A percentile compares a stretch with the other conserved stretches of the same genome.
Evolutionary conservation across 495 filamentous ascomycete species (phyloP).

Genomic region (Xylaria venustula): DNA sequence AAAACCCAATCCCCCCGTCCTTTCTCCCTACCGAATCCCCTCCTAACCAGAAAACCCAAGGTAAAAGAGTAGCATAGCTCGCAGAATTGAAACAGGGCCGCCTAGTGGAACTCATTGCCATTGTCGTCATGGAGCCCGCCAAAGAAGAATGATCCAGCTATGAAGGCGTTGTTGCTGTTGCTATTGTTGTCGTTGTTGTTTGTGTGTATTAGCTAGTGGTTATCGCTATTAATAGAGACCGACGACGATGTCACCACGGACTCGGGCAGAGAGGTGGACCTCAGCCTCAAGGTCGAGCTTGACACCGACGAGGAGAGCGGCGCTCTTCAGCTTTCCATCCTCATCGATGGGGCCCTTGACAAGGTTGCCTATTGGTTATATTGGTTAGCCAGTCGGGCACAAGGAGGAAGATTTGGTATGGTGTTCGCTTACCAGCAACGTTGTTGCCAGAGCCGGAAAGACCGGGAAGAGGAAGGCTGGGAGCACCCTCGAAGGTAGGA

Average conservation of each 20-base stretch:
- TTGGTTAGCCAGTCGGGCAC: not conserved
- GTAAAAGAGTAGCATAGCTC: not conserved
- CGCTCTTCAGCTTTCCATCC: conserved; percentile 38
- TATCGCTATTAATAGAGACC: conserved; percentile 20
- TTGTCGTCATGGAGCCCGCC: not conserved
- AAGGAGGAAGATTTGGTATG: not conserved
- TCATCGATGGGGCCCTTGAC: conserved; percentile 42
- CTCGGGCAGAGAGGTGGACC: conserved; percentile 22
- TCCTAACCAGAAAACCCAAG: not conserved
- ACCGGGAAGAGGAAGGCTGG: conserved; percentile 2
- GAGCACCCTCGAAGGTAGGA: not conserved
- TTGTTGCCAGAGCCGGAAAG: conserved; percentile 7
- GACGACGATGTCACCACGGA: conserved; percentile 26
- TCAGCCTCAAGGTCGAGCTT: conserved; percentile 35
- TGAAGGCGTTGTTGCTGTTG: not conserved
- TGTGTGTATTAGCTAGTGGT: not conserved
- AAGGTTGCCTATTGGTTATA: conserved; percentile 24
- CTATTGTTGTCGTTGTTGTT: too few species aligned
- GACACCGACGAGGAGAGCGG: conserved; percentile 42
- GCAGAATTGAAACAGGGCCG: not conserved
- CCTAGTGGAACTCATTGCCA: not conserved
- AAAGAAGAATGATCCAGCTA: not conserved
- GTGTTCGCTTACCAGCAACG: not conserved
- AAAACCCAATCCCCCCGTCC: not conserved
- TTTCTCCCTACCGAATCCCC: not conserved